Evolutionary conservation across 148 eudicot genomes (phyloP), one percentile per base, ranked within the genome.

Genomic region (Agrostemma githago): DNA sequence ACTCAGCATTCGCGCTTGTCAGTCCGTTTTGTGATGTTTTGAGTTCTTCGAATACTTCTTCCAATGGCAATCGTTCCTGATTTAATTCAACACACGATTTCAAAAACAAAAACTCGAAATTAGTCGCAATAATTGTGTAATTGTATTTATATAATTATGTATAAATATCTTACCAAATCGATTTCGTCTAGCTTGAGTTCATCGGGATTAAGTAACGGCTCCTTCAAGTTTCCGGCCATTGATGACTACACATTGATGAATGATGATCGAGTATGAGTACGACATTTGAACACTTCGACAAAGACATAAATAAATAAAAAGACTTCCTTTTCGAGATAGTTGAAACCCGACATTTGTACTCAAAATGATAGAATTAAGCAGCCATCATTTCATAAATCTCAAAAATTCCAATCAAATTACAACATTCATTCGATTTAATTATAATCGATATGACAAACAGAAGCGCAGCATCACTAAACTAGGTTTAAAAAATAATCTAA

Each of bases 151-250:
- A 26, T 48, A 10, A 10, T 4, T 51, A 51, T n/a, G n/a, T n/a
- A n/a, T n/a, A n/a, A n/a, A n/a, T 51, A 41, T 40, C 78, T 84
- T 86, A 89, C 94, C 87, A 89, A 80, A 82, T 89, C 94, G 77
- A 89, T 83, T 64, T 86, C 89, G 21, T 89, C 91, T 70, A 87
- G 75, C 40, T 69, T 78, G 78, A 89, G 82, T 77, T 85, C 81
- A 20, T 83, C 84, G 74, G 94, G 89, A 79, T 76, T 83, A 61
- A 89, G 14, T 54, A 89, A 74, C 37, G 89, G 91, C 68, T 81
- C 88, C 78, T 83, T 77, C 72, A 89, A 61, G 15, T 85, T 79
- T 72, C 81, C 94, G 17, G 83, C 83, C 94, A 89, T 89, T 60
- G 57, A 62, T 78, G 84, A 76, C 72, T 62, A 71, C 72, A 69